Conservation (phyloP, 139 green algal species). For the Chlorella sp. region DNA sequence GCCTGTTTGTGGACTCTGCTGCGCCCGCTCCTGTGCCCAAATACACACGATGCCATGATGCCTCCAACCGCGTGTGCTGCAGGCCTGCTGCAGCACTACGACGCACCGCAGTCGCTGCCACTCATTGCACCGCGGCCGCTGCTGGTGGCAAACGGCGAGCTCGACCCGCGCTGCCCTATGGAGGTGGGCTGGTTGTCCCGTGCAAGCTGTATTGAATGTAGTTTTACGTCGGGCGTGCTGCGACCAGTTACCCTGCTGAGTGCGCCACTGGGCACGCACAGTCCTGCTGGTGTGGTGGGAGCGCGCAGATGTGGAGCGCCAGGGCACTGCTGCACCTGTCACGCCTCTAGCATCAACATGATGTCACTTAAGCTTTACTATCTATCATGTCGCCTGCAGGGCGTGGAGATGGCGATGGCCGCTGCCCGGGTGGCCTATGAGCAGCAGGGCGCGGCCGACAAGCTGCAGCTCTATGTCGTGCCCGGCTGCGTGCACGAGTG, state of each 20-base stretch:
- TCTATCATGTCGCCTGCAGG: neutral
- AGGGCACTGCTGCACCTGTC: neutral
- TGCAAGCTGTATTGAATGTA: no score
- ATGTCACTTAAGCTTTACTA: neutral
- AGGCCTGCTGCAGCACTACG: slow-evolving; percentile 53
- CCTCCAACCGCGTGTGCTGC: neutral
- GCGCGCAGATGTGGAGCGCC: no score
- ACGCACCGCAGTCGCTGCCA: slow-evolving; percentile 55
- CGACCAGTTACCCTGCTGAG: neutral
- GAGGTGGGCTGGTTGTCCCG: neutral
- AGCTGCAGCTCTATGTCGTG: slow-evolving; percentile 37
- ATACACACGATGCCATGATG: neutral
- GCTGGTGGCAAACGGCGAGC: slow-evolving; percentile 58
- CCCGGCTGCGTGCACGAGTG: slow-evolving; percentile 31
- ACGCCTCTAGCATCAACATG: neutral
- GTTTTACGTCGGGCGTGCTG: no score
- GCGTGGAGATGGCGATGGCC: slow-evolving; percentile 29
- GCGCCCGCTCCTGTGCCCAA: neutral
- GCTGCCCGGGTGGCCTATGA: slow-evolving; percentile 17
- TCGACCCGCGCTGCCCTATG: slow-evolving; percentile 59
- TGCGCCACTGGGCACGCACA: no score
- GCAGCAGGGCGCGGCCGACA: neutral
- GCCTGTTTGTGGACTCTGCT: neutral
- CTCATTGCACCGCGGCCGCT: slow-evolving; percentile 62
- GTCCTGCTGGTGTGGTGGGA: no score